Conservation (phyloP, 1,284 basidiomycete genomes). For the Trichosporon coremiiforme region DNA sequence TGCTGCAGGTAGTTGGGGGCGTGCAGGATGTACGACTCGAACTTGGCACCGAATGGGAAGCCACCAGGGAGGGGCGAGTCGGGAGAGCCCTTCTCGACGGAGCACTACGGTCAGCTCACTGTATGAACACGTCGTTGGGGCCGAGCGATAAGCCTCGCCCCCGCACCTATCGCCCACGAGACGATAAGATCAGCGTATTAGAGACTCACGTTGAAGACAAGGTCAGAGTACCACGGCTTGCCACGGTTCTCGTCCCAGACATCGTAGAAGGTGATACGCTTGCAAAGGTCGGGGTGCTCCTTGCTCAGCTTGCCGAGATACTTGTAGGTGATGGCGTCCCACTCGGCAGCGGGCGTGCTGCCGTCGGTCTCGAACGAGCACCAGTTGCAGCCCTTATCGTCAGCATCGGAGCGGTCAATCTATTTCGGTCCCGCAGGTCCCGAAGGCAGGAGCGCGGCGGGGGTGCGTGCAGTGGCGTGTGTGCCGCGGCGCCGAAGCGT, state of each 20-base stretch:
- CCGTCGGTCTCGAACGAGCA: slow-evolving; percentile 60
- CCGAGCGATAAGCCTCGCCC: neutral
- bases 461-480: neutral
- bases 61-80: slow-evolving; percentile 33
- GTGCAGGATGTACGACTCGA: slow-evolving; percentile 52
- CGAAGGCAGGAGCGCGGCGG: neutral
- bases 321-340: slow-evolving; percentile 55
- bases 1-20: slow-evolving; percentile 53
- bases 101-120: slow-evolving; percentile 10
- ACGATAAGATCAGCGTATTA: neutral
- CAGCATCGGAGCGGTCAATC: neutral
- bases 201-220: slow-evolving; percentile 61
- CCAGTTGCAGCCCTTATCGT: slow-evolving; percentile 68
- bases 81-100: slow-evolving; percentile 20
- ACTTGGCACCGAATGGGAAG: slow-evolving; percentile 40
- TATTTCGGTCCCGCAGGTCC: neutral
- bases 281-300: slow-evolving; percentile 53
- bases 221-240: slow-evolving; percentile 61
- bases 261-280: slow-evolving; percentile 60
- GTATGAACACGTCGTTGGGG: neutral
- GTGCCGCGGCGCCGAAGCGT: neutral
- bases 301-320: slow-evolving; percentile 60
- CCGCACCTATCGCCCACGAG: neutral
- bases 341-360: slow-evolving; percentile 56
- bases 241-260: slow-evolving; percentile 53